A percentile compares a stretch with the other conserved stretches of the same genome.
Evolutionary conservation across 208 protist genomes (phyloP).

Genomic region (Leishmania tropica): DNA sequence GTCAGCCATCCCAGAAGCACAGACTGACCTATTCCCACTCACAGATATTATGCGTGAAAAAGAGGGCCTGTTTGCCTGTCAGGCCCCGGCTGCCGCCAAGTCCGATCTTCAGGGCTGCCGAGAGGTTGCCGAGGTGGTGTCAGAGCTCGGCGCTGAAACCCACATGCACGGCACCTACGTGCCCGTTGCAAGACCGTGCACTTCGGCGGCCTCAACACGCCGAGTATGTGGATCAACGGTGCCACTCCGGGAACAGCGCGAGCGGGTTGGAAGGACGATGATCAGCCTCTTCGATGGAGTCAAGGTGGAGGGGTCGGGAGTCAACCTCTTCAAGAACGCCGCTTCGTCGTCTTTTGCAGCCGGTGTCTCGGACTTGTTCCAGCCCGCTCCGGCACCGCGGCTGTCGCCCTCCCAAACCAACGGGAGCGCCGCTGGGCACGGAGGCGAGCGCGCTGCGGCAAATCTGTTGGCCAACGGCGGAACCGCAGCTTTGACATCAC

Average conservation of each 20-base stretch:
- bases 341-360: background rate
- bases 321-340: conserved; percentile 20
- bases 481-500: background rate
- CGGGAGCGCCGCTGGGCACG: background rate
- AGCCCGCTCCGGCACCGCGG: background rate
- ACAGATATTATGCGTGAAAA: conserved; percentile 27
- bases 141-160: background rate
- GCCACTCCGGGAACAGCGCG: conserved; percentile 11
- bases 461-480: conserved; percentile 1
- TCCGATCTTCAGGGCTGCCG: background rate
- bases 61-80: conserved; percentile 35
- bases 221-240: background rate
- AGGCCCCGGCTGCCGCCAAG: conserved; percentile 8
- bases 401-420: background rate
- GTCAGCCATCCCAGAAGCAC: conserved; percentile 32
- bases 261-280: conserved; percentile 35
- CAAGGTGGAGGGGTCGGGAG: conserved; percentile 6
- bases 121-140: background rate
- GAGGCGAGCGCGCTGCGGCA: background rate
- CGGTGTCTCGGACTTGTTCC: background rate
- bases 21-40: conserved; percentile 38
- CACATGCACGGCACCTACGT: background rate
- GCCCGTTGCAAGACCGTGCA: conserved; percentile 16
- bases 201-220: conserved; percentile 16
- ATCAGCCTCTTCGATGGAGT: conserved; percentile 43